phyloP scores from a whole-genome alignment of 768 basidiomycete species.

The Kwoniella dendrophila region DNA sequence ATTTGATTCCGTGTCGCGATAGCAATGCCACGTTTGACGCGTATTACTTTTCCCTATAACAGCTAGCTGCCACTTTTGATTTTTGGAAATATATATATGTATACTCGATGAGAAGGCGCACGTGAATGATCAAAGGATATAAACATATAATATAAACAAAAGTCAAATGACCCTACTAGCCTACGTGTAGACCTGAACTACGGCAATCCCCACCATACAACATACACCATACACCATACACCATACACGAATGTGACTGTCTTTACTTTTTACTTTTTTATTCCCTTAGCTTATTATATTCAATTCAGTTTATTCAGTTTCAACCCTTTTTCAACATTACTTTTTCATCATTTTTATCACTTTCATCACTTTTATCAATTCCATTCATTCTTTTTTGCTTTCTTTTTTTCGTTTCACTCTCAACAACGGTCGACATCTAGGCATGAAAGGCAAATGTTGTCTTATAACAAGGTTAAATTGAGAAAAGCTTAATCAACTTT shows the following conservation, averaged over 20 bases:
- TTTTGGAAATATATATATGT: neutral
- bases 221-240: no score
- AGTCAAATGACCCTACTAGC: neutral
- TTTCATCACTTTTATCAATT: no score
- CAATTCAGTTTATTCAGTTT: neutral
- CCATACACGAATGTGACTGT: slow-evolving; percentile 1
- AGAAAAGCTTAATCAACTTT: neutral
- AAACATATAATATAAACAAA: neutral
- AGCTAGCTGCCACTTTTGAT: neutral
- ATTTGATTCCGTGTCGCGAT: no score
- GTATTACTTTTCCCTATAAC: no score
- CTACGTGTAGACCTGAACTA: slow-evolving; percentile 1
- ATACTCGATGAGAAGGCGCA: neutral
- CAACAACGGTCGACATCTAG: neutral
- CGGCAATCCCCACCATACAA: no score
- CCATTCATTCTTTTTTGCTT: neutral
- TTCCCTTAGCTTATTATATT: neutral
- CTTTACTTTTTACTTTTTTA: slow-evolving; percentile 6
- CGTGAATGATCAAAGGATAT: neutral
- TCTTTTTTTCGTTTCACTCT: no score
- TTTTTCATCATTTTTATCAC: no score
- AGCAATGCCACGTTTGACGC: no score
- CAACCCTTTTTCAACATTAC: no score
- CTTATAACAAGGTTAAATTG: neutral
- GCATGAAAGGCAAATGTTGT: neutral